Conservation (phyloP, 495 filamentous ascomycete species). For the Trichoderma parareesei region DNA sequence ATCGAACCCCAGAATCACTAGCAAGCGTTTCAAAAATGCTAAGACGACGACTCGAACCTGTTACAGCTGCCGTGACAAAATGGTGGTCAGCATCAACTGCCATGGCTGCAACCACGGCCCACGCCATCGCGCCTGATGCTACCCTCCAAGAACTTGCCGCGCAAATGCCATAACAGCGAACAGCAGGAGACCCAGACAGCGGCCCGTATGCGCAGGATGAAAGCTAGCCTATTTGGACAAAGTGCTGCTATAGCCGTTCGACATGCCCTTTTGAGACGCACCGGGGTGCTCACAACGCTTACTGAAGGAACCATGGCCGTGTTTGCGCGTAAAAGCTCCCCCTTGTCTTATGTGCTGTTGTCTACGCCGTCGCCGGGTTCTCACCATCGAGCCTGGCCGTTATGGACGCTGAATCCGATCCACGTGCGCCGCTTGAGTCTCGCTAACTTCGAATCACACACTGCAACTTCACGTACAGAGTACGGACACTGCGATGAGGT, state of each 20-base stretch:
- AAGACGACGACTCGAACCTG: neutral
- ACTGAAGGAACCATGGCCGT: neutral
- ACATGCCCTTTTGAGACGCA: neutral
- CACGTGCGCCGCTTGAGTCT: too few species aligned
- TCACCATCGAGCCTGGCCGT: neutral
- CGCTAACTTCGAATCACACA: too few species aligned
- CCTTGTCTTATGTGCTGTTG: neutral
- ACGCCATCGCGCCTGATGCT: too few species aligned
- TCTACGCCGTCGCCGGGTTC: neutral
- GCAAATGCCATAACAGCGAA: neutral
- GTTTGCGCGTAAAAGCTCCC: neutral
- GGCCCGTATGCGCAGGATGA: too few species aligned
- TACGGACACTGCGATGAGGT: too few species aligned
- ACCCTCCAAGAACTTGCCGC: neutral
- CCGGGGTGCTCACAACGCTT: neutral
- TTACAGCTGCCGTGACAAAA: neutral
- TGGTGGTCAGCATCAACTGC: constrained; percentile 1
- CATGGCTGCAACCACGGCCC: too few species aligned
- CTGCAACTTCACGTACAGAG: too few species aligned
- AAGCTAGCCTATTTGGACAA: neutral
- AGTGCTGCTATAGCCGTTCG: neutral
- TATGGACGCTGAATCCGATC: too few species aligned
- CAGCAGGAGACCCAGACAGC: neutral
- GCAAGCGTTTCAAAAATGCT: neutral
- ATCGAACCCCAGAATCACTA: neutral